Conservation (phyloP, 192 early-diverging fungal genomes). For the Linnemannia schmuckeri region DNA sequence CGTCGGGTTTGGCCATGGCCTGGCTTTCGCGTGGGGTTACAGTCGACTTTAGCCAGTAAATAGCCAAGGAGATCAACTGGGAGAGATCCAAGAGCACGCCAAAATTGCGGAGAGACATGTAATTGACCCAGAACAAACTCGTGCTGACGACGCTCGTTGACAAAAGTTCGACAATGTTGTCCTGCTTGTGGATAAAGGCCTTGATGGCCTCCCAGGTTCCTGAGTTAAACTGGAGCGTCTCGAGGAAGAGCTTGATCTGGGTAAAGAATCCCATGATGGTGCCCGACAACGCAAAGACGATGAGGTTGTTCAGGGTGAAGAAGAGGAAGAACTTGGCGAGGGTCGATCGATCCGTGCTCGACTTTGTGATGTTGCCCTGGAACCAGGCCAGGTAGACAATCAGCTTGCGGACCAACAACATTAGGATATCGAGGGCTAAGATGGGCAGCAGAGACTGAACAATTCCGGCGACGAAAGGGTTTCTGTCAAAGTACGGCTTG, state of each 20-base stretch:
- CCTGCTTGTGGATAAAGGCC: conserved; percentile 29
- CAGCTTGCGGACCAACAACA: conserved; percentile 73
- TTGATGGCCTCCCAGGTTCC: conserved; percentile 45
- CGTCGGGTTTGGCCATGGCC: conserved; percentile 73
- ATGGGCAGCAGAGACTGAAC: conserved; percentile 77
- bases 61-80: conserved; percentile 72
- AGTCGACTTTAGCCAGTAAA: conserved; percentile 69
- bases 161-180: conserved; percentile 54
- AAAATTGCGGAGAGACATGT: conserved; percentile 75
- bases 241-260: conserved; percentile 36
- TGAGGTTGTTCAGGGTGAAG: conserved; percentile 78
- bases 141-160: conserved; percentile 59
- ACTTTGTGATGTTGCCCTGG: conserved; percentile 79
- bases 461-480: conserved; percentile 68
- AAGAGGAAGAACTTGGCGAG: conserved; percentile 81
- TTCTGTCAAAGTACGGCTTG: conserved; percentile 56
- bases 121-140: conserved; percentile 82
- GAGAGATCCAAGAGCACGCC: conserved; percentile 78
- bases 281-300: conserved; percentile 70
- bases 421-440: conserved; percentile 74
- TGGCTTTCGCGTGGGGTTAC: conserved; percentile 79
- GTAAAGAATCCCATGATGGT: conserved; percentile 34
- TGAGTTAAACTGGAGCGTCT: neutral
- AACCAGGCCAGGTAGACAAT: conserved; percentile 72
- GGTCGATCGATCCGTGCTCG: conserved; percentile 76